Base-by-base conservation (phyloP, 2,329 filamentous ascomycete species). In the Cordyceps tenuipes region DNA sequence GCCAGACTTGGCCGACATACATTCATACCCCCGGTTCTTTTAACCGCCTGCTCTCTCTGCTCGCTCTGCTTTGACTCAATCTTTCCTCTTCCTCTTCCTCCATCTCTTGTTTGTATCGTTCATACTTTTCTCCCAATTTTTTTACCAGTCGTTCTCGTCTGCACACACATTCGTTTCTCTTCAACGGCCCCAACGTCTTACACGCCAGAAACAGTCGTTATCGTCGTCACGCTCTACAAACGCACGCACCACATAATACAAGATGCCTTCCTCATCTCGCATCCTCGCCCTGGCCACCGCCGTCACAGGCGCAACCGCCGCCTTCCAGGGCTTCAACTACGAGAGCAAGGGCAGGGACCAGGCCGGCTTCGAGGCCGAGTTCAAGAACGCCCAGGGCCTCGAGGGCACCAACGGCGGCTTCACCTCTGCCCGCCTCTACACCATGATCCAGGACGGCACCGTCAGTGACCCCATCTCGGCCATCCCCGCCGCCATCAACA, bases 401-500 rank as follows among this genome's bases (percentile, higher is more conserved):
- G 76, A 79, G 23, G 86, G 86, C 49, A 85, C 86, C 58, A 75
- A 78, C 23, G 83, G 83, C 50, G 73, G 68, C 57, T 90, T 88
- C 77, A 88, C 76, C 66, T 86, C 82, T 62, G 87, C 85, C 48
- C 84, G 88, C 62, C 78, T 91, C n/a, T 91, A 88, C 75, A 90
- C 88, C 65, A 90, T 84, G 81, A 79, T 88, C 53, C 88, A 91
- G 80, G 82, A 74, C 29, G 85, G 83, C 64, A 86, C 87, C 6
- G 73, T 81, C 64, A 86, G 81, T 73, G 79, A 79, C 34, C 80
- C 84, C 66, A 91, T 88, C 68, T 77, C 81, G 46, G 89, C 88
- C 64, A 90, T 96, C 63, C 88, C 87, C 47, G 91, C 91, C 48
- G 91, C 91, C 67, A 91, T 96, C 73, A 82, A 81, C 66, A 90